Conservation (phyloP, 2,329 filamentous ascomycete genomes). For the Colletotrichum musae region DNA sequence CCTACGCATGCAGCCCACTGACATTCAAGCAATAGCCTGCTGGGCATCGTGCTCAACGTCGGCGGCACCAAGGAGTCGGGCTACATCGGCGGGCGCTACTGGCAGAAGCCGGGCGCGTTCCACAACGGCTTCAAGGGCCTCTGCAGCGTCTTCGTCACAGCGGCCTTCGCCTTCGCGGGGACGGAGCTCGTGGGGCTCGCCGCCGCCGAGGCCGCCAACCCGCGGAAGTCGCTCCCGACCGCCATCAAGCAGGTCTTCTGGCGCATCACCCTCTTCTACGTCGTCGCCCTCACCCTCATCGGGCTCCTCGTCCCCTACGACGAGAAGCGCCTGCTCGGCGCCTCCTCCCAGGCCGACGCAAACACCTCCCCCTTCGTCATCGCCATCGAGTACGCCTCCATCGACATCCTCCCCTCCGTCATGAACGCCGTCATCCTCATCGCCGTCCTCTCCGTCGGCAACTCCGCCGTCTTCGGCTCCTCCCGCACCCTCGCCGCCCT, state of each 20-base stretch:
- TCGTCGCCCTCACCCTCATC: conserved; percentile 84
- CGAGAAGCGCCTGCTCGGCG: conserved; percentile 74
- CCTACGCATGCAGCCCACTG: background rate
- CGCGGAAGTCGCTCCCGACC: conserved; percentile 84
- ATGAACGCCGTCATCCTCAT: conserved; percentile 98
- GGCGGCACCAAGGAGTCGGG: conserved; percentile 80
- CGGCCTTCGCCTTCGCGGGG: conserved; percentile 82
- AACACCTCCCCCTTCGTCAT: conserved; percentile 94
- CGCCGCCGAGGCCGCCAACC: conserved; percentile 84
- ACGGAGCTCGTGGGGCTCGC: conserved; percentile 84
- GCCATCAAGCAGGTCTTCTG: conserved; percentile 96
- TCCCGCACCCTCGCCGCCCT: conserved; percentile 91
- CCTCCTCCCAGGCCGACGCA: conserved; percentile 64
- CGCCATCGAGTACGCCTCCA: conserved; percentile 87
- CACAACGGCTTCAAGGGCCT: conserved; percentile 88
- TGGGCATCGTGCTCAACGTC: conserved; percentile 88
- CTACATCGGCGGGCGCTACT: conserved; percentile 86
- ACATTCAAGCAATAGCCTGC: conserved; percentile 66
- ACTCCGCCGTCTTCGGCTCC: conserved; percentile 91
- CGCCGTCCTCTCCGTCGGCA: conserved; percentile 90
- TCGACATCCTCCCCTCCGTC: conserved; percentile 84
- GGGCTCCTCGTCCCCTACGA: conserved; percentile 86
- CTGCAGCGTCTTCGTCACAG: conserved; percentile 82
- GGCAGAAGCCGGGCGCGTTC: conserved; percentile 86
- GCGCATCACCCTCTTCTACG: conserved; percentile 92